Base-by-base conservation (phyloP, 768 basidiomycete species). In the Pisolithus albus region DNA sequence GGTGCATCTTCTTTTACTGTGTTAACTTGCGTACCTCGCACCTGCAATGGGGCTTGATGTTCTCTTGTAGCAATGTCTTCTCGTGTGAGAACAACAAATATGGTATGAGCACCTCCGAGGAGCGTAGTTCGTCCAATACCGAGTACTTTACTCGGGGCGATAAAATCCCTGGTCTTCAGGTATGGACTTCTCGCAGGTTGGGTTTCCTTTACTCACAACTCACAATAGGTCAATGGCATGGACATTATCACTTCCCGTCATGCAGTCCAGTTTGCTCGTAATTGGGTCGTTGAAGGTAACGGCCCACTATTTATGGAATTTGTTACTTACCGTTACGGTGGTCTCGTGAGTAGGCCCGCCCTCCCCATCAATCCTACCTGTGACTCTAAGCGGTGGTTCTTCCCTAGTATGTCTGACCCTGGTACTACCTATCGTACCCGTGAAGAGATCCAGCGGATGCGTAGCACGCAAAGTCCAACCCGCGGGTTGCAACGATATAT, bases 361-460 rank as follows among this genome's bases (percentile, higher is more conserved):
- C n/a, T 7, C 32, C 18, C 45, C 13, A 16, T 50, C 9, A 8
- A 13, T 45, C 32, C 19, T 24, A 53, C 55, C 28, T 52, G 43
- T 15, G 30, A 30, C 30, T 7, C 30, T 30, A 30, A 30, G 30
- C 8, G 30, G 30, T 2, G 3, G 32, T 47, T 18, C 30, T 26
- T 18, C 40, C 16, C 47, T 59, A 87, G 86, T 13, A 97, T 98
- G 95, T 96, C 93, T 51, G 95, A 98, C 72, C 95, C 95, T 32
- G 94, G 95, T 56, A 97, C 95, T 28, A 97, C 96, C 30, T 98
- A 99, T 82, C 91, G 93, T 60, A 97, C 92, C 4, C 89, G 93
- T 59, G 96, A 99, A 70, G 95, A 98, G 71, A 87, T 98, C 49
- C 93, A 97, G 74, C 79, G 88, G 62, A 95, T 99, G 92, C 82